Percentiles rank a stretch among this genome's conserved stretches.
Conservation (phyloP, 2,329 filamentous ascomycete species). For the Neonectria sp. region DNA sequence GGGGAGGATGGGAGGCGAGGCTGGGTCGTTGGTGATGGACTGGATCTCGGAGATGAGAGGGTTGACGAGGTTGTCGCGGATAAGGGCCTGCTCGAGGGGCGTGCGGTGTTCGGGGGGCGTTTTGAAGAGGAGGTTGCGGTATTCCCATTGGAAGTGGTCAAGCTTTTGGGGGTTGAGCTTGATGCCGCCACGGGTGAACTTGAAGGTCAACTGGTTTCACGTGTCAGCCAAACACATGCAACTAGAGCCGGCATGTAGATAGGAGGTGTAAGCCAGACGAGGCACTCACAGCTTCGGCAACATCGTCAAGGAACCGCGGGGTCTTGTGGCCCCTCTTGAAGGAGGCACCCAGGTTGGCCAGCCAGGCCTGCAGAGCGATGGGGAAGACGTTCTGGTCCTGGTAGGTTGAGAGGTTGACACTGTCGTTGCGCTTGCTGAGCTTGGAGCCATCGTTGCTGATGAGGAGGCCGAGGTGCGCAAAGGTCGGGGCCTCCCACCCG, state of each 20-base stretch:
- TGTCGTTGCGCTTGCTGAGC: constrained; percentile 85
- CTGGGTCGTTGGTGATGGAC: constrained; percentile 38
- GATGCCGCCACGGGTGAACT: constrained; percentile 93
- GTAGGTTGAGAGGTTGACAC: constrained; percentile 67
- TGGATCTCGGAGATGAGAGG: constrained; percentile 48
- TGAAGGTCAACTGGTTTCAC: constrained; percentile 77
- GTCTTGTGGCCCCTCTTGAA: constrained; percentile 47
- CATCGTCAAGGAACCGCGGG: constrained; percentile 71
- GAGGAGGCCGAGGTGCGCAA: constrained; percentile 85
- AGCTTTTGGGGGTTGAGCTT: constrained; percentile 87
- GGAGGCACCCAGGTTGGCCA: constrained; percentile 74
- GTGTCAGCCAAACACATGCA: constrained; percentile 38
- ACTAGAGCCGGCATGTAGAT: background rate
- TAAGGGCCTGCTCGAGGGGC: constrained; percentile 34
- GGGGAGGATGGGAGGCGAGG: constrained; percentile 33
- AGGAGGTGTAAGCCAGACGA: background rate
- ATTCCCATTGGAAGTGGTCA: constrained; percentile 81
- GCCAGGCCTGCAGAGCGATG: constrained; percentile 79
- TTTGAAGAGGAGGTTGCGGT: constrained; percentile 59
- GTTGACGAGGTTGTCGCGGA: constrained; percentile 35
- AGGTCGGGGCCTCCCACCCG: constrained; percentile 80
- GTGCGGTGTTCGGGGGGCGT: constrained; percentile 43
- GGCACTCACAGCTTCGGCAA: constrained; percentile 75
- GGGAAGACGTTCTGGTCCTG: constrained; percentile 63
- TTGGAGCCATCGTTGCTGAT: constrained; percentile 80